Conservation (phyloP, 805 yeast species). For the Kodamaea kaohsiungensis region DNA sequence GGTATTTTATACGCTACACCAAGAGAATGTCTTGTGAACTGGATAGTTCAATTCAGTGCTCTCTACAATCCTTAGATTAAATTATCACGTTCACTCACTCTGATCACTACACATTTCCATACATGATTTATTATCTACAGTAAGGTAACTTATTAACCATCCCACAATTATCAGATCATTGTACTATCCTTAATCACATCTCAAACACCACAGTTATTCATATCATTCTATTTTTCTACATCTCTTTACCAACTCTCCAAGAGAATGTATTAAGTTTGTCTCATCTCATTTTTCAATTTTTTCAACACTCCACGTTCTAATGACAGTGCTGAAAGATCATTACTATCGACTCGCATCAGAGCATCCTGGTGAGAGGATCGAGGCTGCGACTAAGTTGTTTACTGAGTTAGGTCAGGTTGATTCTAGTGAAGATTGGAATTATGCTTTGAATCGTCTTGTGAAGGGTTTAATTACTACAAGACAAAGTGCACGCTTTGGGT, state of each 20-base stretch:
- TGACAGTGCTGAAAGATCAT: conserved; percentile 68
- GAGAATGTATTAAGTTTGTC: neutral
- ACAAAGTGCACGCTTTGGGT: conserved; percentile 84
- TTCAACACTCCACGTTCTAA: conserved; percentile 15
- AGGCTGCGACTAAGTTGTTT: conserved; percentile 67
- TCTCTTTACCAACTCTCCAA: neutral
- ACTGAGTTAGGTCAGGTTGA: conserved; percentile 52
- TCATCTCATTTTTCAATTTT: neutral
- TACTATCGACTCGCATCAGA: conserved; percentile 81
- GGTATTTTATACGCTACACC: too few species aligned
- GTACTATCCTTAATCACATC: too few species aligned
- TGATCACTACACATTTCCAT: too few species aligned
- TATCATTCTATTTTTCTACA: neutral
- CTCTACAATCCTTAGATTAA: too few species aligned
- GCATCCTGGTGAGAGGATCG: conserved; percentile 65
- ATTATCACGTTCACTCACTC: too few species aligned
- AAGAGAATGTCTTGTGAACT: too few species aligned
- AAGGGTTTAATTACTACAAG: conserved; percentile 81
- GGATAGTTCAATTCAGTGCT: too few species aligned
- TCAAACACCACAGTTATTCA: too few species aligned
- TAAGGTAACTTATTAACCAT: too few species aligned
- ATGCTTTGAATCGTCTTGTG: conserved; percentile 75
- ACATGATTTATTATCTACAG: too few species aligned
- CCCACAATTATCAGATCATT: too few species aligned
- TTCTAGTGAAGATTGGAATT: conserved; percentile 66